These are phyloP conservation scores for Ogataea angusta DNA, from an alignment of 805 yeast genomes.

Conservation along the genomic window DNA sequence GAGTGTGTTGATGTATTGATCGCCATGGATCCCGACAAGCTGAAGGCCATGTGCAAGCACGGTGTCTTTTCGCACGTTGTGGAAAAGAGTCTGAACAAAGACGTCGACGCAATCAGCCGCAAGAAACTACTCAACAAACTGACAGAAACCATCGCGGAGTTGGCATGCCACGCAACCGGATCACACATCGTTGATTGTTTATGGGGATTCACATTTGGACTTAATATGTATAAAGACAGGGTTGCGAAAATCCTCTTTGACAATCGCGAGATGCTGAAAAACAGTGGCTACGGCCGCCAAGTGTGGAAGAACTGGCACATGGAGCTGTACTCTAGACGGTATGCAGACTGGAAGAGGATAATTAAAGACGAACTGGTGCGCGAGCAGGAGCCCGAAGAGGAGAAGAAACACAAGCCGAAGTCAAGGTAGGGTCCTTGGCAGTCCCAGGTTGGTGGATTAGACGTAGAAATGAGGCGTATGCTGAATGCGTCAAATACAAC, in stretches of 20 bases:
- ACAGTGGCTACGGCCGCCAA: slow-evolving; percentile 78
- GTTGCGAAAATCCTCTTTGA: slow-evolving; percentile 65
- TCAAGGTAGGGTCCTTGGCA: not conserved
- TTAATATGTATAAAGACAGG: slow-evolving; percentile 83
- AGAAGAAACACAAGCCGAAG: slow-evolving; percentile 2
- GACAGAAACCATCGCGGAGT: slow-evolving; percentile 48
- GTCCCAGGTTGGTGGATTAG: not conserved
- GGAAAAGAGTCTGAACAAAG: slow-evolving; percentile 56
- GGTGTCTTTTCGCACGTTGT: slow-evolving; percentile 90
- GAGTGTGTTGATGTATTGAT: slow-evolving; percentile 60
- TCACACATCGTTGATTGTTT: slow-evolving; percentile 85
- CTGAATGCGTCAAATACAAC: too few species aligned
- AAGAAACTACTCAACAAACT: slow-evolving; percentile 68
- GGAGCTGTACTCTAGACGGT: slow-evolving; percentile 72
- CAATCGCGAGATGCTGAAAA: slow-evolving; percentile 68
- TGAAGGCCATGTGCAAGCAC: slow-evolving; percentile 76
- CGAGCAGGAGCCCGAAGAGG: not conserved
- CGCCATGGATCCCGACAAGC: slow-evolving; percentile 54
- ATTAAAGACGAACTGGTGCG: slow-evolving; percentile 33
- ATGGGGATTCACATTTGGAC: slow-evolving; percentile 73
- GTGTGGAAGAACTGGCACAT: slow-evolving; percentile 96
- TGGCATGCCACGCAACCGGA: slow-evolving; percentile 84
- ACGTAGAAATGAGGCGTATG: too few species aligned
- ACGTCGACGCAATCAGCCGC: slow-evolving; percentile 44
- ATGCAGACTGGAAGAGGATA: slow-evolving; percentile 76